Evolutionary conservation across 169 alveolate genomes (phyloP), one percentile per base, ranked within the genome.

Genomic region (Cyclospora cayetanensis): DNA sequence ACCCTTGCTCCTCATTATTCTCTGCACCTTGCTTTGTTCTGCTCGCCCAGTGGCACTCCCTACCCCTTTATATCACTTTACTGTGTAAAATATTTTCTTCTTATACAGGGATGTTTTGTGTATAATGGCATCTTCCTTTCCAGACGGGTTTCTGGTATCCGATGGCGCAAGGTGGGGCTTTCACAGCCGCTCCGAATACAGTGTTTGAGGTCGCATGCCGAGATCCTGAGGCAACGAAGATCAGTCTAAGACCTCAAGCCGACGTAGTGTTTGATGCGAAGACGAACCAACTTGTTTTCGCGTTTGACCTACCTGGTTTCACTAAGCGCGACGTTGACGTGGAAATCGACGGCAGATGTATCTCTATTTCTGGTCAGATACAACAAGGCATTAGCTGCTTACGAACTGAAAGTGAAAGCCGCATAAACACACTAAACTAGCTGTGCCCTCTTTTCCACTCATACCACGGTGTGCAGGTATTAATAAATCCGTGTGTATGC

Each of bases 141-240:
- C 93, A 89, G 93, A 82, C 89, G 31, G 93, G 93, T 20, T 72
- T 52, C 72, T 89, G 93, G 93, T 89, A 80, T 27, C 93, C 93
- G 41, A 35, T 89, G 50, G 60, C 84, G 35, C 55, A 42, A 1
- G 83, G 89, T 27, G 84, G 80, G 12, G 27, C 83, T 53, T 46
- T 72, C 55, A 82, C 84, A 5, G 93, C 93, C 1, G 93, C 93
- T 1, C 93, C 93, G 27, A 89, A 55, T 76, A 41, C 93, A 0
- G 72, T 89, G 1, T 89, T 89, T 43, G 93, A 89, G 37, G 93
- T 89, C n/a, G 93, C 89, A 18, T 66, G 77, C 1, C 72, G 29
- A 50, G 72, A 46, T 7, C 90, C 89, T 22, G 93, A 72, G 34
- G 55, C 89, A 9, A 89, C 53, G 63, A 89, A 89, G 82, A 89